Percentiles rank a stretch among this genome's conserved stretches.
phyloP scores from a whole-genome alignment of 306 rosid genomes.

The Castanea mollissima region DNA sequence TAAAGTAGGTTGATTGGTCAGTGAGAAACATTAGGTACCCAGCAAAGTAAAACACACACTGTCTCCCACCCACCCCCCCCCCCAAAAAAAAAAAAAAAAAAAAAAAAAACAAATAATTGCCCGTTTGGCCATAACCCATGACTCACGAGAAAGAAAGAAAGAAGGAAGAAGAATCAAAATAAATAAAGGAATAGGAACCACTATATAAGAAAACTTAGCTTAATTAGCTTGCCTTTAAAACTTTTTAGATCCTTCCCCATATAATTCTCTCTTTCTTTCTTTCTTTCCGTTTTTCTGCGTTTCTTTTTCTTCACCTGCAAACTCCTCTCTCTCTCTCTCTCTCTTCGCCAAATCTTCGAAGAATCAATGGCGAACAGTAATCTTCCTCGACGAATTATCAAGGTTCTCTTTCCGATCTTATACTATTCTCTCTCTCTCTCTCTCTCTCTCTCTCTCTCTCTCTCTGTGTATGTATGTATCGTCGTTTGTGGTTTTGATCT shows the following conservation, averaged over 20 bases:
- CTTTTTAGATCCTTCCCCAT: background rate
- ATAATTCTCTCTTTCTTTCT: background rate
- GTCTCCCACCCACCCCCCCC: too few species aligned
- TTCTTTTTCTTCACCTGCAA: background rate
- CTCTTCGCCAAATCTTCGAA: background rate
- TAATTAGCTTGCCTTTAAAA: too few species aligned
- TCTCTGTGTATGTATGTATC: background rate
- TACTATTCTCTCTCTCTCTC: conserved; percentile 37
- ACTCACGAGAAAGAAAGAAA: background rate
- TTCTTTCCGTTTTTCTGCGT: background rate
- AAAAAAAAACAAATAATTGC: background rate
- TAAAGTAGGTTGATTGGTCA: background rate
- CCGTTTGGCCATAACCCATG: background rate
- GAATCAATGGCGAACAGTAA: conserved; percentile 76
- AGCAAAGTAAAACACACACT: background rate
- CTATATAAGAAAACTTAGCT: too few species aligned
- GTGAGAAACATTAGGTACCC: background rate
- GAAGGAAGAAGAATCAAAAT: background rate
- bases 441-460: conserved; percentile 43
- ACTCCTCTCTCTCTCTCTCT: background rate
- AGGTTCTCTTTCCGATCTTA: conserved; percentile 35
- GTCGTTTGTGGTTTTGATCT: background rate
- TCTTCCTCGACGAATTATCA: conserved; percentile 92
- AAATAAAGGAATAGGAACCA: background rate
- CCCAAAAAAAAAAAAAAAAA: too few species aligned